Evolutionary conservation across 495 filamentous ascomycete species (phyloP).

Genomic region (Aspergillus cavernicola): DNA sequence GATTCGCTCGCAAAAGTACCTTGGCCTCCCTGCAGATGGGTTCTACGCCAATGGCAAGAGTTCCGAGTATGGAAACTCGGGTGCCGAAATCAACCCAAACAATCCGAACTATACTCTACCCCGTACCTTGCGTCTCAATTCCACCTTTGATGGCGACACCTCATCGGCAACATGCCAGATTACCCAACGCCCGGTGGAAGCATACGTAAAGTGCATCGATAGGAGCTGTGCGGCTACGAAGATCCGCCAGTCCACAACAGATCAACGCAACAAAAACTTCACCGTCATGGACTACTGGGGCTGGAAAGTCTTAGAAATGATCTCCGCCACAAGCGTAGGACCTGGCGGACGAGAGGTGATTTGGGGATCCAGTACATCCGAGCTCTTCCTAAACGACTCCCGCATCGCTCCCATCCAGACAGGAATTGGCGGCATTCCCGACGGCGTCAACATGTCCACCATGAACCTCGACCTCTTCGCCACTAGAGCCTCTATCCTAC

Average conservation of each 20-base stretch:
- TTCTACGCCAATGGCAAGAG: background rate
- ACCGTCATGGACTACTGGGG: conserved; percentile 14
- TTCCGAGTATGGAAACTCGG: background rate
- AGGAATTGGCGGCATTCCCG: background rate
- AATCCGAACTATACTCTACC: background rate
- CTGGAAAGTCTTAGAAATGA: background rate
- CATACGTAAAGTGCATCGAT: background rate
- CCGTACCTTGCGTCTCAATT: conserved; percentile 7
- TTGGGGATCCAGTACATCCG: conserved; percentile 1
- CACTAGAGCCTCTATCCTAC: conserved; percentile 10
- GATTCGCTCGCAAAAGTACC: conserved; percentile 3
- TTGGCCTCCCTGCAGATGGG: background rate
- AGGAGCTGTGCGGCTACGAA: conserved; percentile 8
- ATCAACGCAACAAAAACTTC: conserved; percentile 5
- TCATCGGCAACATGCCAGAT: background rate
- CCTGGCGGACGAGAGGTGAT: background rate
- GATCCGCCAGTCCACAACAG: conserved; percentile 6
- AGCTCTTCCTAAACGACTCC: conserved; percentile 11
- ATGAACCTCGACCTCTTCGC: conserved; percentile 3
- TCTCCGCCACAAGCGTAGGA: background rate
- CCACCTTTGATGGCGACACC: background rate
- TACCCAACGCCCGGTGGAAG: conserved; percentile 7
- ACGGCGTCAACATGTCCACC: background rate
- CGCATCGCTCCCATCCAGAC: background rate
- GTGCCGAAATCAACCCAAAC: background rate